A percentile compares a stretch with the other conserved stretches of the same genome.
These are phyloP conservation scores for Monilinia fructicola DNA, from an alignment of 2,329 filamentous ascomycete species.

Conservation along the genomic window DNA sequence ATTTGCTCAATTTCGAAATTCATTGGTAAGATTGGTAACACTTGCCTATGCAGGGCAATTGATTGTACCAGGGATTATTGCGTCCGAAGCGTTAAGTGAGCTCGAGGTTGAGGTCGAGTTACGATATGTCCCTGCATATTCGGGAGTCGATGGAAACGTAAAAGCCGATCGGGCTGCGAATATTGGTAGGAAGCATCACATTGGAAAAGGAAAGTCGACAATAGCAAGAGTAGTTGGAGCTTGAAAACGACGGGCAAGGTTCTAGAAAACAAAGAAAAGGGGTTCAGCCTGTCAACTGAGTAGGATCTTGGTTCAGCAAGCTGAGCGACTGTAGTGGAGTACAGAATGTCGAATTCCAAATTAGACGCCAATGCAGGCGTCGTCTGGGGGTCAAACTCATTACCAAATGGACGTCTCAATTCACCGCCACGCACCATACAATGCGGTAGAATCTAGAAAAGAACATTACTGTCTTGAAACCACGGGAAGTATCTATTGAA, in stretches of 20 bases:
- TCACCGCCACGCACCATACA: not conserved
- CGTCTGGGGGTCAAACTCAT: not conserved
- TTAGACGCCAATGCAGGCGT: not conserved
- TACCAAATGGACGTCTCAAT: conserved; percentile 1
- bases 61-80: no score
- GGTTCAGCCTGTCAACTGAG: not conserved
- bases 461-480: not conserved
- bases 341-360: not conserved
- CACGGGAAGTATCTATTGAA: no score
- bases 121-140: conserved; percentile 21
- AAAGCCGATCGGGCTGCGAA: conserved; percentile 24
- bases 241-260: not conserved
- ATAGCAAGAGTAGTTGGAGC: conserved; percentile 8
- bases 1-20: no score
- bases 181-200: conserved; percentile 4
- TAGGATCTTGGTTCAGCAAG: conserved; percentile 3
- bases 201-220: not conserved
- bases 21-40: no score
- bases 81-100: no score
- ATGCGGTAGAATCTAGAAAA: not conserved
- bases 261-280: not conserved
- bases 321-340: conserved; percentile 1
- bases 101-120: conserved; percentile 22
- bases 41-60: no score
- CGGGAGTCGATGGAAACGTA: conserved; percentile 22